Conservation (phyloP, 2,329 filamentous ascomycete genomes). For the Aspergillus sp. region DNA sequence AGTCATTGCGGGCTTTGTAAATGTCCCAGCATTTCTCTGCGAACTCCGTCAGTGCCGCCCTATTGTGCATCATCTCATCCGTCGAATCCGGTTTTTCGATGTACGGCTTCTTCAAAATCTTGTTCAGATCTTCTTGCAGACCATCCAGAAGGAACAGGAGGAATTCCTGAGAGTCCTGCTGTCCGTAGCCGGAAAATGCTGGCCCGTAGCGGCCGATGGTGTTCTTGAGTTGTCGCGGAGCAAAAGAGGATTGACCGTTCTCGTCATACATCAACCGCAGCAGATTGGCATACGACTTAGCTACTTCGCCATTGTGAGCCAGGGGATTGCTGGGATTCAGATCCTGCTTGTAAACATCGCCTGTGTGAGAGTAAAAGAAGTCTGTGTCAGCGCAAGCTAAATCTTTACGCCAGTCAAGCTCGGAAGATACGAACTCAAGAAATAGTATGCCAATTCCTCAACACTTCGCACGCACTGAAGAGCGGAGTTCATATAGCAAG, state of each 20-base stretch:
- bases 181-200: constrained; percentile 85
- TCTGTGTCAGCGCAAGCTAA: constrained; percentile 7
- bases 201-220: constrained; percentile 73
- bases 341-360: constrained; percentile 64
- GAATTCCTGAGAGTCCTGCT: constrained; percentile 97
- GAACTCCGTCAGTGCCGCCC: constrained; percentile 70
- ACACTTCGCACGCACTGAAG: constrained; percentile 90
- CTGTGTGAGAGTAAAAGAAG: constrained; percentile 14
- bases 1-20: constrained; percentile 86
- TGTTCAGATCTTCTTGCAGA: constrained; percentile 88
- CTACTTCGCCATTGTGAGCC: constrained; percentile 76
- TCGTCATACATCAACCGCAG: constrained; percentile 71
- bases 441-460: constrained; percentile 88
- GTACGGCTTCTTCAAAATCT: constrained; percentile 91
- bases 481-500: constrained; percentile 98
- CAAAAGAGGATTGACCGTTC: constrained; percentile 56
- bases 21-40: constrained; percentile 86
- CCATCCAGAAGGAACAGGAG: constrained; percentile 90
- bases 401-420: background rate
- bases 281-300: constrained; percentile 70
- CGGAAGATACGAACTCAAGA: constrained; percentile 46
- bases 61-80: constrained; percentile 85
- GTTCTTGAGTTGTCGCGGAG: constrained; percentile 73
- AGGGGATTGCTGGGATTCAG: constrained; percentile 80
- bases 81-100: constrained; percentile 97